Evolutionary conservation across 768 basidiomycete genomes (phyloP), one percentile per base, ranked within the genome.

Genomic region (Scleroderma citrinum): DNA sequence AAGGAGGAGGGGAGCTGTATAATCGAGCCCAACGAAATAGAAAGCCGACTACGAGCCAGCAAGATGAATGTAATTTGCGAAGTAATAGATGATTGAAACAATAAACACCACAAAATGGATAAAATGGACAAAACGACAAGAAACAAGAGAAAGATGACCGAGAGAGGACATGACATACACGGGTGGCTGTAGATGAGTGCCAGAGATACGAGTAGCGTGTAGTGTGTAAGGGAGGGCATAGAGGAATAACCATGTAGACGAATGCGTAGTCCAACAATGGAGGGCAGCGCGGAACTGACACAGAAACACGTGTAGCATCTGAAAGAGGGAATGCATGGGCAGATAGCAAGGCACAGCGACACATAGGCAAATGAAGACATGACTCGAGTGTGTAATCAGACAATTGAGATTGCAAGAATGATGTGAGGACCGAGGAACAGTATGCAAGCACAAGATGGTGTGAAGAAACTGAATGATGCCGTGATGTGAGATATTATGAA

Each of bases 321-420:
- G 17, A 52, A 26, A 30, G 41, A 58, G 51, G 52, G 60, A 31
- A 63, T 61, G 68, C 68, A 70, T 68, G 56, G 54, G 52, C 46
- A 56, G 64, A 71, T 58, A 73, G 68, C 72, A 59, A 54, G 64
- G 54, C 54, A 65, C 61, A 62, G 67, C 56, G 63, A 64, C 62
- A 68, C 62, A 68, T 68, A 56, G 59, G 59, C 50, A 59, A 54
- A 57, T 47, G 56, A 56, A 53, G 62, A 68, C 66, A 68, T 66
- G 66, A 53, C 62, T 62, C 66, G 60, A 62, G 44, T 68, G 65
- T 60, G 50, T 68, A 68, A 62, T 66, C 66, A 68, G 66, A 66
- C 66, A 66, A 58, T 46, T 66, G 65, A 65, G 60, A 68, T 66
- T 68, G 65, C 50, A 52, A 52, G 55, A 53, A 60, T 41, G 56